These are phyloP conservation scores for Orobanche coerulescens DNA, from an alignment of 257 asterid genomes.

Conservation along the genomic window DNA sequence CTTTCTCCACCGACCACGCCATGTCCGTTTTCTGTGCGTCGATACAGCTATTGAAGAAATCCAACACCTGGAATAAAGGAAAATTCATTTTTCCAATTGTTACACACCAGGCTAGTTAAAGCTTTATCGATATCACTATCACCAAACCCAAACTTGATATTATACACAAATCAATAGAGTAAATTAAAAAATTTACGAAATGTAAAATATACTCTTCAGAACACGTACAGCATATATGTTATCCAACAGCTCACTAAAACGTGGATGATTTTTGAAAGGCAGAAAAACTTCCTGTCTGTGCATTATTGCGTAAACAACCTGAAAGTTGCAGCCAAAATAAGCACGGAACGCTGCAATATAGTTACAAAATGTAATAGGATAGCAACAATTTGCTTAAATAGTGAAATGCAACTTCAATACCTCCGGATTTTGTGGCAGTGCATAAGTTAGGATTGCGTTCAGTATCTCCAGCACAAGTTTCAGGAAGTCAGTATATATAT, in stretches of 20 bases:
- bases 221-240: slow-evolving; percentile 69
- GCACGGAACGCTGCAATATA: background rate
- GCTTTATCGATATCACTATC: background rate
- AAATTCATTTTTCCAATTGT: background rate
- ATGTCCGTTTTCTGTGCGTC: slow-evolving; percentile 73
- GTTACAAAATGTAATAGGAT: background rate
- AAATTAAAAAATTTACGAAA: slow-evolving; percentile 19
- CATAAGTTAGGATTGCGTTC: slow-evolving; percentile 78
- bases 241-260: slow-evolving; percentile 87
- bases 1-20: slow-evolving; percentile 97
- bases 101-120: background rate
- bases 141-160: background rate
- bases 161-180: background rate
- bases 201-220: background rate
- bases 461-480: slow-evolving; percentile 90
- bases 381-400: slow-evolving; percentile 12
- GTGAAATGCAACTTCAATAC: slow-evolving; percentile 31
- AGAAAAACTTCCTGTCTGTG: slow-evolving; percentile 96
- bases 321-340: slow-evolving; percentile 29
- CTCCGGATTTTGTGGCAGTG: slow-evolving; percentile 94
- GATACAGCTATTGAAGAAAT: slow-evolving; percentile 83
- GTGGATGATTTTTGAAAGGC: slow-evolving; percentile 93
- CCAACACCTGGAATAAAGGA: slow-evolving; percentile 54
- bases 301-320: slow-evolving; percentile 95
- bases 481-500: slow-evolving; percentile 82